phyloP scores from a whole-genome alignment of 1,139 yeast species.

The Yamadazyma oceani region DNA sequence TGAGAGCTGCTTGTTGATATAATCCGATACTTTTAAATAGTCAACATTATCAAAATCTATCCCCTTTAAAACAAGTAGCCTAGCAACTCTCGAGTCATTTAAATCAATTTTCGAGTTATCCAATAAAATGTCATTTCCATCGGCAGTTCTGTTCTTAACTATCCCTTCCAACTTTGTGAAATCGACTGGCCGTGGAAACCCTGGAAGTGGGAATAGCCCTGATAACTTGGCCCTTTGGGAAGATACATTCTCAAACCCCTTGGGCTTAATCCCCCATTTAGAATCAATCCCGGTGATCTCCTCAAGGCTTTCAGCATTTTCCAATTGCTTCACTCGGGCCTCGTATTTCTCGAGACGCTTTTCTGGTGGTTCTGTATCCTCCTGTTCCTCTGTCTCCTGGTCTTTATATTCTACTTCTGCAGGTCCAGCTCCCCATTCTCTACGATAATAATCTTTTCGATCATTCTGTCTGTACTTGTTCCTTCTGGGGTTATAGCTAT shows the following conservation, averaged over 20 bases:
- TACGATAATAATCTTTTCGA: too few species aligned
- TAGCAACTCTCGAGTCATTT: conserved; percentile 49
- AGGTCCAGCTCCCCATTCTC: too few species aligned
- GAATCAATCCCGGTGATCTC: conserved; percentile 46
- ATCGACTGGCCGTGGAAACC: conserved; percentile 60
- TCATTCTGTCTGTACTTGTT: neutral
- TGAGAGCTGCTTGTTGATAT: conserved; percentile 42
- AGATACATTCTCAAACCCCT: conserved; percentile 73
- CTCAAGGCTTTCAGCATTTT: conserved; percentile 25
- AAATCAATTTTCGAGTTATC: conserved; percentile 51
- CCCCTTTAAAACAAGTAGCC: conserved; percentile 48
- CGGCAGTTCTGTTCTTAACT: conserved; percentile 37
- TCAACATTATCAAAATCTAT: conserved; percentile 44
- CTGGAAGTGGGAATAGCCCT: conserved; percentile 79
- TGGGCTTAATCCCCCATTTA: conserved; percentile 74
- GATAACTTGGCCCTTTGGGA: conserved; percentile 81
- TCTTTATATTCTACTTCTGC: too few species aligned
- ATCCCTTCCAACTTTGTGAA: conserved; percentile 54
- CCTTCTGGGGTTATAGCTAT: conserved; percentile 2
- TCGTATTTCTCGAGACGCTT: conserved; percentile 22
- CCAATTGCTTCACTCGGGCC: conserved; percentile 22
- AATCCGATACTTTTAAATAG: conserved; percentile 41
- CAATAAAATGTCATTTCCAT: conserved; percentile 39
- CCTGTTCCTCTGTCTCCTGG: too few species aligned
- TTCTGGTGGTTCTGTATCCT: conserved; percentile 15